These are phyloP conservation scores for Cyclotella sp. DNA, from an alignment of 108 stramenopile species.

Conservation along the genomic window DNA sequence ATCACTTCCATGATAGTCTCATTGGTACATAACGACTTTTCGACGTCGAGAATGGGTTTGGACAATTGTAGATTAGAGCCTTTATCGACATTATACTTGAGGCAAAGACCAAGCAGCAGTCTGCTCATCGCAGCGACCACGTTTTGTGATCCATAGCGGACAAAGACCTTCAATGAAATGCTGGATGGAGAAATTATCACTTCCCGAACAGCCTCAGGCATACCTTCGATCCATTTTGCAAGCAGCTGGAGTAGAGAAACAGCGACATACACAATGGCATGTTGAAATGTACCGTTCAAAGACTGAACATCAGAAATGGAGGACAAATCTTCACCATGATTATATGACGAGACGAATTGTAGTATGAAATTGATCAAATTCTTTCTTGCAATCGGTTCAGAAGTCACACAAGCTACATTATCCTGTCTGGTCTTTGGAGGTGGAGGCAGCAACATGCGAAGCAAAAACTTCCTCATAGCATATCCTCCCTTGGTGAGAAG, in stretches of 20 bases:
- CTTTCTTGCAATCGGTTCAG: conserved; percentile 7
- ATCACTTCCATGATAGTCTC: conserved; percentile 49
- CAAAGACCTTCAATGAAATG: conserved; percentile 39
- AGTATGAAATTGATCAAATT: conserved; percentile 49
- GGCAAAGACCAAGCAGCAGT: conserved; percentile 68
- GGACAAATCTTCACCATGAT: conserved; percentile 1
- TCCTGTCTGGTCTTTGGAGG: not conserved
- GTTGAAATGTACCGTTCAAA: conserved; percentile 18
- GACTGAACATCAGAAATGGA: not conserved
- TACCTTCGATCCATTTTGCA: conserved; percentile 62
- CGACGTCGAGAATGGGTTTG: conserved; percentile 15
- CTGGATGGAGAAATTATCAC: conserved; percentile 58
- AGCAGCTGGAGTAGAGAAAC: conserved; percentile 57
- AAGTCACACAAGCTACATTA: not conserved
- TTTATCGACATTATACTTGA: conserved; percentile 58
- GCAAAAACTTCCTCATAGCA: conserved; percentile 68
- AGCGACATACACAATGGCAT: conserved; percentile 32
- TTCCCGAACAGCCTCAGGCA: conserved; percentile 64
- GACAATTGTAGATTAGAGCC: conserved; percentile 3
- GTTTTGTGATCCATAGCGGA: conserved; percentile 25
- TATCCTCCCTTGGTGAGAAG: conserved; percentile 60
- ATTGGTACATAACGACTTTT: conserved; percentile 44
- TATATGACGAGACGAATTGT: conserved; percentile 41
- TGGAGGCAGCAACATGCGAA: conserved; percentile 52
- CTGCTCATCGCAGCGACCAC: conserved; percentile 53